Base-by-base conservation (phyloP, 176 grass and related monocot genomes). In the Bolboschoenus planiculmis region DNA sequence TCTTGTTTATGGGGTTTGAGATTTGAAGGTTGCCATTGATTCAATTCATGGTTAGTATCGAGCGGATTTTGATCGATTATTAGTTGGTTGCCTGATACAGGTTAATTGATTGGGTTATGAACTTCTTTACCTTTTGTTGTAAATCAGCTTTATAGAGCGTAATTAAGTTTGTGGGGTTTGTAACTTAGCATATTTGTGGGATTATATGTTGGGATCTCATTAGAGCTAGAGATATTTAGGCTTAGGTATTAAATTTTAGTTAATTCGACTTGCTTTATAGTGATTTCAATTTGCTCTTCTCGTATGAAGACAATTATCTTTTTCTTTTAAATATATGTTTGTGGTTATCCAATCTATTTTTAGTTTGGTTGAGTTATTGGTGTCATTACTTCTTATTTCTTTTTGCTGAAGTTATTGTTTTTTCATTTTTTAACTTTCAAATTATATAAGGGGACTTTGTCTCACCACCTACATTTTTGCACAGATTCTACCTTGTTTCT, bases 261-360 rank as follows among this genome's bases (percentile, higher is more conserved):
- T 72, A 47, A 56, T 47, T 86, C 40, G 54, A 80, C 79, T 80
- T 75, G 61, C 57, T 43, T 81, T 36, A 58, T 79, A 18, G 82
- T 66, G 27, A n/a, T 83, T 50, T 81, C 72, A 88, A 86, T 51
- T 37, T 67, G 40, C 46, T 76, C 53, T 13, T 76, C 5, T 33
- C 14, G 23, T 30, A 84, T 88, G 60, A 27, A 83, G 61, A 60
- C 15, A 63, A 73, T 81, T 31, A 6, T 24, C 37, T 57, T 47
- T 16, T 64, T 56, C 10, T 76, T 59, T 82, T 83, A 15, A 37
- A 77, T n/a, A n/a, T n/a, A n/a, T n/a, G n/a, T n/a, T n/a, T n/a
- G n/a, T n/a, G 11, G 14, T 27, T 81, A 39, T 20, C 76, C 67
- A 1, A 42, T 35, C 42, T 36, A 40, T 36, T 40, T 5, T 63